A percentile compares a stretch with the other conserved stretches of the same genome.
These are phyloP conservation scores for Medicago ruthenica DNA, from an alignment of 306 rosid species.

Conservation along the genomic window DNA sequence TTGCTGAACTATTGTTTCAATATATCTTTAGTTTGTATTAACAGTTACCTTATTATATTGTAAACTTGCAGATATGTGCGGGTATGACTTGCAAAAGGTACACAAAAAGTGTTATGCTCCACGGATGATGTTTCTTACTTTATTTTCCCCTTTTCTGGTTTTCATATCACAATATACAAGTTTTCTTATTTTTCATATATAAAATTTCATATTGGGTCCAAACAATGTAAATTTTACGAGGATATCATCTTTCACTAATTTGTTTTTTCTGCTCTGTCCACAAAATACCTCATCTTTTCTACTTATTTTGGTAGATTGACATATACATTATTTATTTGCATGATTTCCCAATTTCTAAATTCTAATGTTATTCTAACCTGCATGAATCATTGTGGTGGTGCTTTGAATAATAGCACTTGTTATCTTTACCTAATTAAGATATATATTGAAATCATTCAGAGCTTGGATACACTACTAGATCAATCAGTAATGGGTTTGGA, in stretches of 20 bases:
- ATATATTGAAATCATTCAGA: conserved; percentile 56
- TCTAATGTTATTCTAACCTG: conserved; percentile 26
- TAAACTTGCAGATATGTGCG: conserved; percentile 70
- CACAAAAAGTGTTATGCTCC: conserved; percentile 31
- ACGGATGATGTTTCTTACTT: conserved; percentile 14
- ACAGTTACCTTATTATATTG: conserved; percentile 43
- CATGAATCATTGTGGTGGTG: conserved; percentile 31
- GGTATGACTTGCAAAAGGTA: conserved; percentile 89
- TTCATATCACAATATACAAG: conserved; percentile 6
- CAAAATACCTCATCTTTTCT: conserved; percentile 4
- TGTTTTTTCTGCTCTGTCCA: conserved; percentile 17
- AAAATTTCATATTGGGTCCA: conserved; percentile 24
- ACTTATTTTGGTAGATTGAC: conserved; percentile 4
- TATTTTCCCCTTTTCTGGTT: neutral
- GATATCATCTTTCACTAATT: conserved; percentile 1
- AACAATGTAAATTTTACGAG: conserved; percentile 18
- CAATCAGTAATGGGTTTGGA: conserved; percentile 44
- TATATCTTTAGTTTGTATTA: conserved; percentile 38
- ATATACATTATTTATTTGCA: neutral
- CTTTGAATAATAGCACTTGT: conserved; percentile 30
- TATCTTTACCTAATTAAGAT: conserved; percentile 14
- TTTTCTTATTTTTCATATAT: neutral
- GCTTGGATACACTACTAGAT: conserved; percentile 65
- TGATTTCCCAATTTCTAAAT: neutral
- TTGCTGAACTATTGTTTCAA: conserved; percentile 13